phyloP scores from a whole-genome alignment of 176 grass and related monocot genomes.

The Bolboschoenus planiculmis region DNA sequence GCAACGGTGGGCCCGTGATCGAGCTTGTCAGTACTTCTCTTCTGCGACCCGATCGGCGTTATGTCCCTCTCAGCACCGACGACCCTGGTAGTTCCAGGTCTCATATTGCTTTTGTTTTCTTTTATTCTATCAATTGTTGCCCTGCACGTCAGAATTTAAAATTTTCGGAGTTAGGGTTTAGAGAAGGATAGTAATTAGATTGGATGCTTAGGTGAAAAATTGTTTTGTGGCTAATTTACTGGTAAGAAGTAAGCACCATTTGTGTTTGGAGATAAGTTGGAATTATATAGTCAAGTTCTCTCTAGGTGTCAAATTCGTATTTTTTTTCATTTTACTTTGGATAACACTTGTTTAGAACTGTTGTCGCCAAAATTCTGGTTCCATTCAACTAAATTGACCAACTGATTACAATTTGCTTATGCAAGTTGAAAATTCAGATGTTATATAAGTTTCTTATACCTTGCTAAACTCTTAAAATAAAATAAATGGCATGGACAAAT shows the following conservation, averaged over 20 bases:
- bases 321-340: background rate
- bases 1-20: constrained; percentile 56
- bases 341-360: background rate
- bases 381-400: background rate
- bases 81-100: constrained; percentile 74
- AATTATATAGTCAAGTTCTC: background rate
- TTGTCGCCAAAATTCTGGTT: background rate
- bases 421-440: background rate
- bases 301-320: too few relatives aligned
- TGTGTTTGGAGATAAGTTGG: background rate
- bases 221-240: background rate
- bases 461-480: background rate
- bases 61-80: constrained; percentile 86
- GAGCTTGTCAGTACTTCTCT: constrained; percentile 67
- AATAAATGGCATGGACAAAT: background rate
- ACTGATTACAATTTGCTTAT: background rate
- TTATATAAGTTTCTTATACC: background rate
- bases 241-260: background rate
- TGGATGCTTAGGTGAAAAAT: background rate
- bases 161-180: constrained; percentile 4
- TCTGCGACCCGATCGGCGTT: constrained; percentile 57
- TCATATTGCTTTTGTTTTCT: background rate
- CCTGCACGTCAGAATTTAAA: background rate
- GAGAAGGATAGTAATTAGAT: background rate
- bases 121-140: background rate